A percentile compares a stretch with the other conserved stretches of the same genome.
These are phyloP conservation scores for Cadophora sp. DNA, from an alignment of 2,329 filamentous ascomycete species.

Conservation along the genomic window DNA sequence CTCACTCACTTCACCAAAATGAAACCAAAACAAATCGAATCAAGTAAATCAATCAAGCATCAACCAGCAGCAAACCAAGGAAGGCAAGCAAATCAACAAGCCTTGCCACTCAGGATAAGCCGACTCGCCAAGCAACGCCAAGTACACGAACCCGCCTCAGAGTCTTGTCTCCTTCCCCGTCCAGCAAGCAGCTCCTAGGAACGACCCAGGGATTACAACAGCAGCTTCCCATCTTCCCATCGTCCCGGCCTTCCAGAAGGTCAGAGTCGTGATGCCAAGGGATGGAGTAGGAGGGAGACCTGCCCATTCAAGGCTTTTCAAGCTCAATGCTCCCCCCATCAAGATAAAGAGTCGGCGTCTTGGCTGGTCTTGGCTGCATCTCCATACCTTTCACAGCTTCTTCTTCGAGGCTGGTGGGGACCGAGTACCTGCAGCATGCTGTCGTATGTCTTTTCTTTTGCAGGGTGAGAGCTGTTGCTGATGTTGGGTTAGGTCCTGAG, in stretches of 20 bases:
- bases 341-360: background rate
- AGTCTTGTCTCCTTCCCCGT: conserved; percentile 4
- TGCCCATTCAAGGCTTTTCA: background rate
- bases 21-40: too few relatives aligned
- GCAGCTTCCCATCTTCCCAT: background rate
- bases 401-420: conserved; percentile 1
- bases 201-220: too few relatives aligned
- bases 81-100: background rate
- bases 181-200: too few relatives aligned
- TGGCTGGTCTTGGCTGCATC: background rate
- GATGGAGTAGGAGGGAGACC: background rate
- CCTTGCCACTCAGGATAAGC: background rate
- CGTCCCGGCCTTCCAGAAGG: background rate
- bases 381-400: background rate
- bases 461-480: too few relatives aligned
- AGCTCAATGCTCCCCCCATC: background rate
- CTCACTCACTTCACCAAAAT: too few relatives aligned
- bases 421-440: background rate
- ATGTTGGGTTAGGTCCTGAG: background rate
- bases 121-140: conserved; percentile 6
- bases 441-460: too few relatives aligned
- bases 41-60: too few relatives aligned
- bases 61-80: background rate
- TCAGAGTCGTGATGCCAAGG: background rate
- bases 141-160: background rate